Base-by-base conservation (phyloP, 352 stramenopile genomes). In the Globisporangium echinulatum region DNA sequence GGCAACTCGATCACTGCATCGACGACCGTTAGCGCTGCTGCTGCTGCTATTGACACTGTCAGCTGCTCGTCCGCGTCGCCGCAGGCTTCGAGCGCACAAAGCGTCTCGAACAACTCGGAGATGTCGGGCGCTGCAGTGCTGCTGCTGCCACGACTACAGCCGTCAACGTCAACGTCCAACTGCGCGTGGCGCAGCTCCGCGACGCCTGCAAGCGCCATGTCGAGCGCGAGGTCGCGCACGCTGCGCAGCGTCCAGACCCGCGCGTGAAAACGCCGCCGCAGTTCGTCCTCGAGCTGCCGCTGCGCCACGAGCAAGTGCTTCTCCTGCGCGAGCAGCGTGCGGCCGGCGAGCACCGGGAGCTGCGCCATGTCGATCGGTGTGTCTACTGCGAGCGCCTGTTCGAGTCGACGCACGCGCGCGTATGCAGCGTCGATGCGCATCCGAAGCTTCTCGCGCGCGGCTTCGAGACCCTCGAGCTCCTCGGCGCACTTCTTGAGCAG, bases 401-500 rank as follows among this genome's bases (percentile, higher is more conserved):
- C 81, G 39, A 93, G 55, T 7, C 56, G 57, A 37, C 70, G 75
- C 8, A 93, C 66, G 46, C 59, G 59, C 56, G n/a, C 47, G 46
- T 78, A 83, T 1, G 59, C 61, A 25, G 56, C 52, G 33, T 74
- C 56, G 54, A 88, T 85, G 25, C 75, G 78, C 43, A 50, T 19
- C 58, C 84, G 75, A 2, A 86, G 49, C 49, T 74, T 79, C 19
- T 71, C 72, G 38, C 79, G 72, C 38, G 73, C 72, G 40, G 59
- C 62, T 62, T 87, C 68, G 7, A 90, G 61, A 0, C 63, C 66
- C 68, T 85, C 76, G 14, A 90, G 64, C 49, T 88, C 80, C 61
- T 90, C 70, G 9, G 72, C 74, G 49, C 74, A 87, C 47, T 80
- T 85, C 42, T 71, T 72, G n/a, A 87, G 13, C 54, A 88, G 52